phyloP scores from a whole-genome alignment of 2,329 filamentous ascomycete species.

The Aspergillus sp. region DNA sequence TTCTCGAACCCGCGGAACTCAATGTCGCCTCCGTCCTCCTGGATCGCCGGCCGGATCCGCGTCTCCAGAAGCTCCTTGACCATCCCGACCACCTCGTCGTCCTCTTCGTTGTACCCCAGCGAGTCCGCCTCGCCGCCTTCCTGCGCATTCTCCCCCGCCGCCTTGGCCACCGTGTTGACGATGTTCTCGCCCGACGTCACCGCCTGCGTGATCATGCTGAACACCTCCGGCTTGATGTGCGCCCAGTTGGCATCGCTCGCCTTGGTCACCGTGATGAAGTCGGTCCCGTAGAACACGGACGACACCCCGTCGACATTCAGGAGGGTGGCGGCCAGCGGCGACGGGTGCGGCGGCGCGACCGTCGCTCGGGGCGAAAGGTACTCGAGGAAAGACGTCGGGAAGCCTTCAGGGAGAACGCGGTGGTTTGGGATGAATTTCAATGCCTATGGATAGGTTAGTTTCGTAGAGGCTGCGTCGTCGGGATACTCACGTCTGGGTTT shows the following conservation, averaged over 20 bases:
- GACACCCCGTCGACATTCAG: slow-evolving; percentile 94
- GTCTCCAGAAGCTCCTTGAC: slow-evolving; percentile 97
- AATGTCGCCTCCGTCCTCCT: slow-evolving; percentile 96
- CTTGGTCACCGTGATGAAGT: slow-evolving; percentile 97
- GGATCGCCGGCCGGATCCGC: slow-evolving; percentile 85
- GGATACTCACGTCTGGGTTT: slow-evolving; percentile 63
- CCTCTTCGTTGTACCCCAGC: slow-evolving; percentile 76
- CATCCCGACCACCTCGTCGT: slow-evolving; percentile 92
- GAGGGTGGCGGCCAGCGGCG: slow-evolving; percentile 78
- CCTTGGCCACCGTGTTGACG: slow-evolving; percentile 61
- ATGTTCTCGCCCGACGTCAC: slow-evolving; percentile 75
- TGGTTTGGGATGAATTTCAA: slow-evolving; percentile 94
- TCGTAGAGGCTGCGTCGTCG: background rate
- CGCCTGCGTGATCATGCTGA: slow-evolving; percentile 86
- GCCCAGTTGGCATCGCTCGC: slow-evolving; percentile 81
- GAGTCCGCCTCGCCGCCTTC: slow-evolving; percentile 52
- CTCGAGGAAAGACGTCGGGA: slow-evolving; percentile 74
- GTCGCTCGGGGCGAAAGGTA: slow-evolving; percentile 85
- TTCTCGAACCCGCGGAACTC: slow-evolving; percentile 85
- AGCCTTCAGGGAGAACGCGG: slow-evolving; percentile 64
- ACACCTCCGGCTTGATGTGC: slow-evolving; percentile 90
- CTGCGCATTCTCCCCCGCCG: slow-evolving; percentile 43
- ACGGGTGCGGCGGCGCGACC: slow-evolving; percentile 78
- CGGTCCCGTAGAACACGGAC: slow-evolving; percentile 82
- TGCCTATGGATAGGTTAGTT: slow-evolving; percentile 33